A percentile compares a stretch with the other conserved stretches of the same genome.
These are phyloP conservation scores for Salix dunnii DNA, from an alignment of 345 rosid genomes.

Conservation along the genomic window DNA sequence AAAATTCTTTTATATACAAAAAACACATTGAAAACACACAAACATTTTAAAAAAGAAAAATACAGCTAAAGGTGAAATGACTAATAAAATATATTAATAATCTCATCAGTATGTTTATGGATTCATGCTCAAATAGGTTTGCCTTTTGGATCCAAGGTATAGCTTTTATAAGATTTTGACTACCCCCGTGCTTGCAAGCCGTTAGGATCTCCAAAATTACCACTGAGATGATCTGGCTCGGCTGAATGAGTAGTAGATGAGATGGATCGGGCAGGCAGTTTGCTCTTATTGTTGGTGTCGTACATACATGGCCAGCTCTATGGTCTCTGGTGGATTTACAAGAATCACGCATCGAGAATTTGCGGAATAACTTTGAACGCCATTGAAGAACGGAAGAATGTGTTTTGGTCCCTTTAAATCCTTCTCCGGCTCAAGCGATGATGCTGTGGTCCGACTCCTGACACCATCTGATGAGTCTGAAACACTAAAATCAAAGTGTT, in stretches of 20 bases:
- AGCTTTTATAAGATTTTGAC: background rate
- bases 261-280: background rate
- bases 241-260: background rate
- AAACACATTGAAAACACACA: too few species aligned
- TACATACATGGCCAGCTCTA: background rate
- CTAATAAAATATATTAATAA: too few species aligned
- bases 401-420: conserved; percentile 3
- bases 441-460: background rate
- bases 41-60: too few species aligned
- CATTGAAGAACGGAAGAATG: background rate
- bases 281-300: background rate
- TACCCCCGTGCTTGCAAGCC: background rate
- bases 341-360: too few species aligned
- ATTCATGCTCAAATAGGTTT: background rate
- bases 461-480: conserved; percentile 16
- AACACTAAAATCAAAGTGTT: conserved; percentile 5
- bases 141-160: background rate
- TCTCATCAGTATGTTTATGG: background rate
- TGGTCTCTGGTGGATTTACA: background rate
- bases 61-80: too few species aligned
- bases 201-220: background rate
- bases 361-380: background rate
- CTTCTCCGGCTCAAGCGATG: background rate
- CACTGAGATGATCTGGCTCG: background rate
- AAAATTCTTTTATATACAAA: too few species aligned